Evolutionary conservation across 768 basidiomycete species (phyloP).

Genomic region (Lentinula edodes): DNA sequence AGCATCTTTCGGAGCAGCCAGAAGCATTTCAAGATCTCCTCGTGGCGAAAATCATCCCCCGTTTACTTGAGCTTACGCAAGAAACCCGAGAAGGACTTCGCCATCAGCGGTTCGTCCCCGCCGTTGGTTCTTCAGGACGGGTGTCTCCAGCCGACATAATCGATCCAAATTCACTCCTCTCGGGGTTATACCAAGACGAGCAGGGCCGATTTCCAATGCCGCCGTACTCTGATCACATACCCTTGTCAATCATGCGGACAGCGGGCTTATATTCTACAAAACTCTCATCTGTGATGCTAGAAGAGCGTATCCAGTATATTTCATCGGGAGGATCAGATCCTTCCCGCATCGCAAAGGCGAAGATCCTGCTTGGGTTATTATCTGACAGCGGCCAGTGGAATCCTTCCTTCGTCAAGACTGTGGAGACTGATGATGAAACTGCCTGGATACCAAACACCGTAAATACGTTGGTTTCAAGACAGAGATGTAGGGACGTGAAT

Average conservation of each 20-base stretch:
- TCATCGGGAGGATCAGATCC: conserved; percentile 12
- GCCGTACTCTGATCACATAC: conserved; percentile 4
- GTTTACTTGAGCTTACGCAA: conserved; percentile 8
- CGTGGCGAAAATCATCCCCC: conserved; percentile 11
- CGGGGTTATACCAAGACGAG: conserved; percentile 18
- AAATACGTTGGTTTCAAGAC: conserved; percentile 13
- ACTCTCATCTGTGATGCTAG: conserved; percentile 24
- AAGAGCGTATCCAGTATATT: conserved; percentile 31
- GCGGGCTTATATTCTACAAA: conserved; percentile 20
- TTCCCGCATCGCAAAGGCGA: too few species aligned
- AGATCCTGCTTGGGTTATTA: conserved; percentile 5
- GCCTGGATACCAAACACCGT: conserved; percentile 34
- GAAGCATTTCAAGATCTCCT: conserved; percentile 9
- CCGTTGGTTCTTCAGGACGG: neutral
- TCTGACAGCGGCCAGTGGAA: conserved; percentile 3
- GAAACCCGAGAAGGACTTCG: conserved; percentile 7
- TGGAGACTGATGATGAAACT: conserved; percentile 6
- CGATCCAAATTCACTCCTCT: conserved; percentile 26
- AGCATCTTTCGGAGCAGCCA: conserved; percentile 10
- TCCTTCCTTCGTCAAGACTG: conserved; percentile 12
- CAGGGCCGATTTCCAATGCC: conserved; percentile 11
- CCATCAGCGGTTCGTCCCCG: conserved; percentile 8
- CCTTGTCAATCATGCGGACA: conserved; percentile 15
- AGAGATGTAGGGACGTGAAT: conserved; percentile 24
- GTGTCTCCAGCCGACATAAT: conserved; percentile 20